Base-by-base conservation (phyloP, 2,329 filamentous ascomycete genomes). In the Dendrostoma leiphaemia region DNA sequence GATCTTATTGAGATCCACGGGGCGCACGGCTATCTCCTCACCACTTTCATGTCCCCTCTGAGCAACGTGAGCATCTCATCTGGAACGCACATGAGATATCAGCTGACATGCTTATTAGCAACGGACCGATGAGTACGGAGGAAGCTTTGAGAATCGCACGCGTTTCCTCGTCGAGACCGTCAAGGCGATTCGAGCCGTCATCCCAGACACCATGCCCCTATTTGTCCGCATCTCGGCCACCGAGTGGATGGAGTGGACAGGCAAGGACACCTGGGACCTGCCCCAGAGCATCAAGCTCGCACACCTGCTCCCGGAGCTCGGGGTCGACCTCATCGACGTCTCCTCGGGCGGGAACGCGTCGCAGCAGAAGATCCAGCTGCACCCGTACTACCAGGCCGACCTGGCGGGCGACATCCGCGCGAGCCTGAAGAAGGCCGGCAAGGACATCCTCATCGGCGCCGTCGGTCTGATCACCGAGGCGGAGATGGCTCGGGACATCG, bases 321-420 rank as follows among this genome's bases (percentile, higher is more conserved):
- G 92, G 28, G 80, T 96, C 40, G 92, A 97, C 67, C 74, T 96
- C 15, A 78, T 96, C 28, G 92, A 97, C 67, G 83, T 96, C 54
- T 91, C 86, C 62, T 86, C 85, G 1, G 90, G 85, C 31, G 92
- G 89, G 35, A 88, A 89, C 66, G 81, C 84, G 66, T 69, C 75
- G 32, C 67, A 71, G 41, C 85, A 89, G 65, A 75, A 84, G 66
- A 82, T 90, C 59, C 70, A 81, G 19, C 63, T 78, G 12, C 79
- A 82, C 41, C 83, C 85, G 1, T 82, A 79, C 35, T 93, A 89
- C 76, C 91, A 96, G 74, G 80, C 85, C 21, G 83, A 85, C 37
- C 83, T 94, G 51, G 88, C 90, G 0, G 82, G 84, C 44, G 75
- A 79, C 29, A 83, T 95, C 59, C 90, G 93, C 65, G 77, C 85